Percentiles rank a stretch among this genome's conserved stretches.
These are phyloP conservation scores for Candida qinlingensis DNA, from an alignment of 805 yeast species.

Conservation along the genomic window DNA sequence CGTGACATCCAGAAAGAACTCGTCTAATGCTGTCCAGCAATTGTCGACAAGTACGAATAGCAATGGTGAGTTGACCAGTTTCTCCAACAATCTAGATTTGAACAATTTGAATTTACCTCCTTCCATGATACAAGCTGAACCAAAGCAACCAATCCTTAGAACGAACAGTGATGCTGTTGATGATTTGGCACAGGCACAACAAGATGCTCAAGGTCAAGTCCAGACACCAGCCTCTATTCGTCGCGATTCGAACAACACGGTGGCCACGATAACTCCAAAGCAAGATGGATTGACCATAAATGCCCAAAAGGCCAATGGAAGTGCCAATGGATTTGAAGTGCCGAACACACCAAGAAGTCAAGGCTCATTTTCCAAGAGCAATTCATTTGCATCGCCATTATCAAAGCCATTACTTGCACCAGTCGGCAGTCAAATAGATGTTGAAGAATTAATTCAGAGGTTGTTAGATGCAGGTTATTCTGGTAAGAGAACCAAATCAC, in stretches of 20 bases:
- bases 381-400: constrained; percentile 22
- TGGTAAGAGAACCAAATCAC: constrained; percentile 85
- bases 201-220: not conserved
- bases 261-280: not conserved
- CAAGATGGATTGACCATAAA: not conserved
- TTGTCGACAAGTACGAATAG: constrained; percentile 9
- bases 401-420: constrained; percentile 19
- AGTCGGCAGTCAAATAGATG: constrained; percentile 34
- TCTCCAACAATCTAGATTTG: constrained; percentile 25
- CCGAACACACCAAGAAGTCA: constrained; percentile 25
- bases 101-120: constrained; percentile 45
- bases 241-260: constrained; percentile 4
- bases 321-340: constrained; percentile 14
- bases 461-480: constrained; percentile 93
- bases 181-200: constrained; percentile 7
- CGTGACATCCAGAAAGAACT: constrained; percentile 21
- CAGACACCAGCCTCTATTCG: not conserved
- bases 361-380: constrained; percentile 18
- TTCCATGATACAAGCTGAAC: constrained; percentile 64
- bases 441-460: constrained; percentile 88
- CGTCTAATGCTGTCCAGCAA: constrained; percentile 14
- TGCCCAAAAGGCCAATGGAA: not conserved
- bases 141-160: constrained; percentile 68
- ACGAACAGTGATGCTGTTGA: constrained; percentile 31
- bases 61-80: constrained; percentile 11